Percentiles rank a stretch among this genome's conserved stretches.
Evolutionary conservation across 2,329 filamentous ascomycete genomes (phyloP).

Genomic region (Curvularia sp.): DNA sequence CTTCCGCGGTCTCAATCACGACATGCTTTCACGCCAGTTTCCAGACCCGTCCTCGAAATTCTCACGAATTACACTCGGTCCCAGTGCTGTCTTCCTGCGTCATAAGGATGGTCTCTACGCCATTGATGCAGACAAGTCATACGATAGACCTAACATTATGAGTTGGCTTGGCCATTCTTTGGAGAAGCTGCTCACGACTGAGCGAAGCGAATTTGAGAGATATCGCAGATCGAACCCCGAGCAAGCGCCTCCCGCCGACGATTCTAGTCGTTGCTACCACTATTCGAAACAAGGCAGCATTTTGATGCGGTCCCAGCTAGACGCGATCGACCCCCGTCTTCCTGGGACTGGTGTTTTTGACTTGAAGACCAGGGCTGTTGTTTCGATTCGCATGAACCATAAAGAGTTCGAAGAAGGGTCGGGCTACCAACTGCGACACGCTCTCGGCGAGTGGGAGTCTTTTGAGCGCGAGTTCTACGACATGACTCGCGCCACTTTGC

Average conservation of each 20-base stretch:
- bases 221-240: constrained; percentile 67
- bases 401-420: constrained; percentile 72
- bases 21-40: constrained; percentile 73
- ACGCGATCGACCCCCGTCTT: constrained; percentile 83
- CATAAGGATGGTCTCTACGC: constrained; percentile 87
- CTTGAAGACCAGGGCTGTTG: constrained; percentile 90
- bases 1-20: constrained; percentile 76
- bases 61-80: constrained; percentile 74
- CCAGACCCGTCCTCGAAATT: constrained; percentile 67
- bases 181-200: constrained; percentile 89
- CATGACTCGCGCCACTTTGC: constrained; percentile 91
- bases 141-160: constrained; percentile 81
- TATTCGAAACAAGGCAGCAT: constrained; percentile 88
- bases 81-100: constrained; percentile 78
- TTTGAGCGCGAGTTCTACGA: constrained; percentile 96
- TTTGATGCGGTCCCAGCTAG: constrained; percentile 92
- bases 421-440: constrained; percentile 84
- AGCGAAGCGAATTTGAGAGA: constrained; percentile 82
- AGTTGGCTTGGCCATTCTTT: constrained; percentile 94
- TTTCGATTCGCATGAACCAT: constrained; percentile 89
- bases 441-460: constrained; percentile 82
- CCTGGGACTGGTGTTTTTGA: constrained; percentile 96
- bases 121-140: constrained; percentile 95
- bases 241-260: constrained; percentile 74
- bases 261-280: constrained; percentile 67